Base-by-base conservation (phyloP, 371 early-diverging fungal genomes). In the Parasitella parasitica region DNA sequence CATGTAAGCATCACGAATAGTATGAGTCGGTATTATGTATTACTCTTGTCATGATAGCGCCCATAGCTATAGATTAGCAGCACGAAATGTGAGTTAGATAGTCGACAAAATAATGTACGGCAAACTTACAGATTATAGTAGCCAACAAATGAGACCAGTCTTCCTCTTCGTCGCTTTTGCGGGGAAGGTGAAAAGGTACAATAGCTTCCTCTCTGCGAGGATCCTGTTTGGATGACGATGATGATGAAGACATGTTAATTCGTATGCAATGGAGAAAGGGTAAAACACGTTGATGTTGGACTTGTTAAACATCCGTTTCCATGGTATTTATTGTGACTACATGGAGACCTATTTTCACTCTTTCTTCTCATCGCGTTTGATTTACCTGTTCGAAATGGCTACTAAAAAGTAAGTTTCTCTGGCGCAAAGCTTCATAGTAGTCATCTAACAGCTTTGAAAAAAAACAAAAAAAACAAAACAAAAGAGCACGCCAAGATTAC, bases 401-500 rank as follows among this genome's bases (percentile, higher is more conserved):
- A 60, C 66, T 4, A 66, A 66, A 60, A 66, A 41, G 66, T 60
- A 53, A 18, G 2, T 6, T 51, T 27, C 20, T 20, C 15, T 28
- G 9, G 34, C n/a, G n/a, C n/a, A n/a, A n/a, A n/a, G n/a, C n/a
- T n/a, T n/a, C n/a, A n/a, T n/a, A n/a, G n/a, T n/a, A n/a, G n/a
- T n/a, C n/a, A n/a, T n/a, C n/a, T n/a, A n/a, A n/a, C n/a, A n/a
- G n/a, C n/a, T n/a, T n/a, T n/a, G n/a, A n/a, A n/a, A n/a, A n/a
- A n/a, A n/a, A n/a, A n/a, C n/a, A n/a, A n/a, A n/a, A n/a, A n/a
- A n/a, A n/a, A n/a, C n/a, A n/a, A n/a, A n/a, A n/a, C n/a, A n/a
- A n/a, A n/a, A 46, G 46, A 46, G 24, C 86, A 39, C 91, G 93
- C 41, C 77, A 83, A 35, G 93, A 93, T 73, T 94, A 91, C 67